These are phyloP conservation scores for Candida rishiriensis DNA, from an alignment of 805 yeast species.

Conservation along the genomic window DNA sequence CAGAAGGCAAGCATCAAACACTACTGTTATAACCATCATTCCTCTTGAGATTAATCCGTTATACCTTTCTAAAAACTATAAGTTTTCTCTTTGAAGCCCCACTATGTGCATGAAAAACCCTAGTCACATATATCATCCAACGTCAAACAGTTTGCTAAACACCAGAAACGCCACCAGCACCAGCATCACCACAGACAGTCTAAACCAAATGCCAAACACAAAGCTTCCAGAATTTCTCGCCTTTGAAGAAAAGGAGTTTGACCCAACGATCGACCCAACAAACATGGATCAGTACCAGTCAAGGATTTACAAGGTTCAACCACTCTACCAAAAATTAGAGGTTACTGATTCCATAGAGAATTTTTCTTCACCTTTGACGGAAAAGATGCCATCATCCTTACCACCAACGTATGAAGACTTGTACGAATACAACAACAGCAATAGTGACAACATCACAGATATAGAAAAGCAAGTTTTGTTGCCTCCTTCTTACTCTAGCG, in stretches of 20 bases:
- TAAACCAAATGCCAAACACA: too few relatives aligned
- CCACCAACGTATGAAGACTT: slow-evolving; percentile 8
- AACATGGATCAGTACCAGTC: slow-evolving; percentile 30
- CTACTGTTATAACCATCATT: too few relatives aligned
- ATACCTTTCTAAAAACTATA: too few relatives aligned
- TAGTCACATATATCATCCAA: slow-evolving; percentile 11
- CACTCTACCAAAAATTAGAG: slow-evolving; percentile 11
- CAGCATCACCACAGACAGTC: not conserved
- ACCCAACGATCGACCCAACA: slow-evolving; percentile 25
- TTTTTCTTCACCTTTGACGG: too few relatives aligned
- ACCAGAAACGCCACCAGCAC: not conserved
- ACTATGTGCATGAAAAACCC: slow-evolving; percentile 23
- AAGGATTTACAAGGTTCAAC: slow-evolving; percentile 28
- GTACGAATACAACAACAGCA: not conserved
- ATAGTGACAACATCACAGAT: too few relatives aligned
- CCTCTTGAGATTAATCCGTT: too few relatives aligned
- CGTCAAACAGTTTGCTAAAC: not conserved
- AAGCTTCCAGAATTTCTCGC: slow-evolving; percentile 1
- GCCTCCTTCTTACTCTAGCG: too few relatives aligned
- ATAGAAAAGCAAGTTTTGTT: too few relatives aligned
- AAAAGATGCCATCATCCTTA: not conserved
- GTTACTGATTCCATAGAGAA: not conserved
- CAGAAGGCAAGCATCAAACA: too few relatives aligned
- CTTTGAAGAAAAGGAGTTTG: slow-evolving; percentile 27
- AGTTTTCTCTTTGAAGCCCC: too few relatives aligned